These are phyloP conservation scores for Ceratobasidium sp. DNA, from an alignment of 1,284 basidiomycete species.

Conservation along the genomic window DNA sequence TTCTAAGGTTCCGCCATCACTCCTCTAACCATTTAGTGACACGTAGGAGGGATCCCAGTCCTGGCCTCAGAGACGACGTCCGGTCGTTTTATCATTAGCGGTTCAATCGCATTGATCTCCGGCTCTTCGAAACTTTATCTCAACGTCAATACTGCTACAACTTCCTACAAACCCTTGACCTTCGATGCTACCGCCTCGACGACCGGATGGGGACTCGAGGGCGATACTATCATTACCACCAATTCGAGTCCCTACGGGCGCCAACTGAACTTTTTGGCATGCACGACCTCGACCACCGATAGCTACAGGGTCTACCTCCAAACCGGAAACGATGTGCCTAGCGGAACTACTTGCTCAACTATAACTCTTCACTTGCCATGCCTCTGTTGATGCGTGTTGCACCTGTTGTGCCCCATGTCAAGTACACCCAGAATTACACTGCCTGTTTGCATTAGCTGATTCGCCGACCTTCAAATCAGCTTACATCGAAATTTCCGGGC, in stretches of 20 bases:
- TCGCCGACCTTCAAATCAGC: too few relatives aligned
- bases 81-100: slow-evolving; percentile 66
- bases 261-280: slow-evolving; percentile 70
- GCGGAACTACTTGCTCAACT: slow-evolving; percentile 61
- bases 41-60: slow-evolving; percentile 62
- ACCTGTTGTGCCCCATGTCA: not conserved
- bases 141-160: slow-evolving; percentile 62
- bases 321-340: slow-evolving; percentile 66
- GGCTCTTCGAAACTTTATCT: slow-evolving; percentile 63
- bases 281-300: slow-evolving; percentile 61
- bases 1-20: slow-evolving; percentile 11
- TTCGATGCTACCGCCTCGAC: slow-evolving; percentile 65
- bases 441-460: too few relatives aligned
- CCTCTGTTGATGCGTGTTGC: slow-evolving; percentile 59
- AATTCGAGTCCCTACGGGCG: slow-evolving; percentile 57
- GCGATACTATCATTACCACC: slow-evolving; percentile 67
- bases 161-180: slow-evolving; percentile 66
- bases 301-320: slow-evolving; percentile 67
- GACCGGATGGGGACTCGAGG: slow-evolving; percentile 70
- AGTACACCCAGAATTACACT: too few relatives aligned
- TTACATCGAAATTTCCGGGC: too few relatives aligned
- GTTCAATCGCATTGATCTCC: slow-evolving; percentile 63
- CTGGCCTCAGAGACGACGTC: slow-evolving; percentile 68
- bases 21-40: slow-evolving; percentile 1
- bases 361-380: slow-evolving; percentile 69